A percentile compares a stretch with the other conserved stretches of the same genome.
These are phyloP conservation scores for Microthyrium microscopicum DNA, from an alignment of 2,329 filamentous ascomycete species.

Conservation along the genomic window DNA sequence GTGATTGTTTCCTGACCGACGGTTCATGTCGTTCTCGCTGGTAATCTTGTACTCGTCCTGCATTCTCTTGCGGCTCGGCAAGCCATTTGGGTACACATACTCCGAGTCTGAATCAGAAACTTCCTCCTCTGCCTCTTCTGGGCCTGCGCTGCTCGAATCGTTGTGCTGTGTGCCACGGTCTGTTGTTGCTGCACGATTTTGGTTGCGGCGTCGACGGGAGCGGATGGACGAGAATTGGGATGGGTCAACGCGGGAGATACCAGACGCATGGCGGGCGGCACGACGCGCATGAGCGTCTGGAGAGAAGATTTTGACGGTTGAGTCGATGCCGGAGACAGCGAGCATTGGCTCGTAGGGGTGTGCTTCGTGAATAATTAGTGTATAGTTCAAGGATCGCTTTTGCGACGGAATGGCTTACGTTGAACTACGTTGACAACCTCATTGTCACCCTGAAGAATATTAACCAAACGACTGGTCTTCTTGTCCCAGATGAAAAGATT, in stretches of 20 bases:
- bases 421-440: conserved; percentile 56
- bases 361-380: conserved; percentile 21
- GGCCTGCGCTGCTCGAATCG: too few relatives aligned
- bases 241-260: conserved; percentile 34
- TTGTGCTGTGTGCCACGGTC: too few relatives aligned
- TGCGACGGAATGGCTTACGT: conserved; percentile 23
- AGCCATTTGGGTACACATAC: too few relatives aligned
- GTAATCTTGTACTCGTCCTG: conserved; percentile 5
- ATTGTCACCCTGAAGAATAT: conserved; percentile 48
- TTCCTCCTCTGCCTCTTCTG: too few relatives aligned
- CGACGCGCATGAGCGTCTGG: conserved; percentile 40
- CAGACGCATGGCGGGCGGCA: conserved; percentile 38
- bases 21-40: conserved; percentile 4
- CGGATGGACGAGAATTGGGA: conserved; percentile 26
- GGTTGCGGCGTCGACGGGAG: too few relatives aligned
- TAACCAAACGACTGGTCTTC: conserved; percentile 42
- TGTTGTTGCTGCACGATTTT: too few relatives aligned
- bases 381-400: conserved; percentile 1
- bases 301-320: conserved; percentile 53
- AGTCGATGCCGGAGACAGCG: conserved; percentile 50
- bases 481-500: conserved; percentile 55
- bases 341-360: conserved; percentile 52
- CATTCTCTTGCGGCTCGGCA: conserved; percentile 4
- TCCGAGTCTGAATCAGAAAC: too few relatives aligned
- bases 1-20: conserved; percentile 1